Evolutionary conservation across 225 moss, liverwort and hornwort species (phyloP).

Genomic region (Pseudisothecium myosuroides): DNA sequence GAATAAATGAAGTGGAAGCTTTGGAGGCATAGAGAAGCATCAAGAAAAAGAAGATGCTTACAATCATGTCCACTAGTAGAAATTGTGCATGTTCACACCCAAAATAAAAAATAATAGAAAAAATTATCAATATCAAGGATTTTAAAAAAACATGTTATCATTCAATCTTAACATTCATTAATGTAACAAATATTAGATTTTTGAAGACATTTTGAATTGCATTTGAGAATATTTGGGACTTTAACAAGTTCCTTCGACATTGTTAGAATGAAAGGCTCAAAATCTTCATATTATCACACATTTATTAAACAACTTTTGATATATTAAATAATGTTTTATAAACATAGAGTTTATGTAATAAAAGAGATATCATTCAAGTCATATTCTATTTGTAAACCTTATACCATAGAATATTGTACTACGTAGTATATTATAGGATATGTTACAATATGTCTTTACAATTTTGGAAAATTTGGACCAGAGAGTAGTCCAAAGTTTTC

Average conservation of each 20-base stretch:
- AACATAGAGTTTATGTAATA: background rate
- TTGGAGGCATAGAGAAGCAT: background rate
- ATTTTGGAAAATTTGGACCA: background rate
- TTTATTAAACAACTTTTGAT: background rate
- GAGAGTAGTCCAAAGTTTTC: background rate
- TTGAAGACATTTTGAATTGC: background rate
- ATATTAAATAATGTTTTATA: background rate
- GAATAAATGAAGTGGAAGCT: background rate
- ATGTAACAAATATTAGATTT: background rate
- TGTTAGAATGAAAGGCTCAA: background rate
- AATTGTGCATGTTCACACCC: background rate
- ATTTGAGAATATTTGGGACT: background rate
- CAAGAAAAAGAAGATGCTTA: background rate
- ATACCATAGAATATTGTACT: fast-evolving
- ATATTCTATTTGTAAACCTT: background rate
- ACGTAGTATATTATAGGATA: background rate
- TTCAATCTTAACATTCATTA: background rate
- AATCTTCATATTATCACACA: background rate
- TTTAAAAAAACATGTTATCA: background rate
- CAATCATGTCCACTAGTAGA: background rate
- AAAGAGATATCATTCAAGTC: background rate
- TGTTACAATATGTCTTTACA: background rate
- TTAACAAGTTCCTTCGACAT: background rate
- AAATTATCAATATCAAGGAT: fast-evolving
- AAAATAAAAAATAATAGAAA: background rate